Percentiles rank a stretch among this genome's conserved stretches.
Conservation (phyloP, 345 rosid species). For the Orychophragmus violaceus region DNA sequence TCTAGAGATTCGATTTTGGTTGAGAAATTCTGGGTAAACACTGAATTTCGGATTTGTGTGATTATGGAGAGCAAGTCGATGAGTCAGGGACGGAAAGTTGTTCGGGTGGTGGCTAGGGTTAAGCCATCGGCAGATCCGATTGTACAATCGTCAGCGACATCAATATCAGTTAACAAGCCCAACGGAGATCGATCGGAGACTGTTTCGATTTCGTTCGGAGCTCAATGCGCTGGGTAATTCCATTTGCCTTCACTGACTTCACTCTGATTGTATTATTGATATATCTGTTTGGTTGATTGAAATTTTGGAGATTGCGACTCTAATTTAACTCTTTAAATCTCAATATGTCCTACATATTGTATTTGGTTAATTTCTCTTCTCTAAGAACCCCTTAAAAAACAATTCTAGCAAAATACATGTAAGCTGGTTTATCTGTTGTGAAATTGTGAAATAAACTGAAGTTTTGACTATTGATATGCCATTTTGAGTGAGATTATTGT, state of each 20-base stretch:
- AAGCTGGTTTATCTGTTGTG: neutral
- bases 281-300: neutral
- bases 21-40: neutral
- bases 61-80: slow-evolving; percentile 14
- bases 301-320: neutral
- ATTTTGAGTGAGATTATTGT: neutral
- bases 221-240: slow-evolving; percentile 38
- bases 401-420: neutral
- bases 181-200: slow-evolving; percentile 36
- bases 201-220: slow-evolving; percentile 46
- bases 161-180: slow-evolving; percentile 42
- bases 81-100: slow-evolving; percentile 8
- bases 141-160: slow-evolving; percentile 5
- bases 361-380: neutral
- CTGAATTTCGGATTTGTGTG: neutral
- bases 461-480: neutral
- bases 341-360: neutral
- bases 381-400: neutral
- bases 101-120: slow-evolving; percentile 64
- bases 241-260: neutral
- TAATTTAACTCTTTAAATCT: neutral
- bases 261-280: neutral
- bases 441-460: neutral
- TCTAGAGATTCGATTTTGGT: neutral
- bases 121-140: slow-evolving; percentile 33